Evolutionary conservation across 805 yeast species (phyloP).

Genomic region (Starmera caribaea): DNA sequence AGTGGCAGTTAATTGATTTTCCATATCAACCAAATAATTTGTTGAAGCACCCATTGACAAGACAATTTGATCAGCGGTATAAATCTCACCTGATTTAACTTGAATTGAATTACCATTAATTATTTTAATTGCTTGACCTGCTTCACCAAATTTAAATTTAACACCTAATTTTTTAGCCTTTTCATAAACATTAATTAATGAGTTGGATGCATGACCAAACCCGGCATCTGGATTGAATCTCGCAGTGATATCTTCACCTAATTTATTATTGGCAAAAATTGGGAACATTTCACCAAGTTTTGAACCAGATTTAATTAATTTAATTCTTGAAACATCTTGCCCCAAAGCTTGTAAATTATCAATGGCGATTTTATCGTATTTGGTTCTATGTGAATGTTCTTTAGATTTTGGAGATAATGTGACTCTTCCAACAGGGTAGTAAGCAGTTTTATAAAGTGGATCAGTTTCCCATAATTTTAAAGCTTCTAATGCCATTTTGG

Average conservation of each 20-base stretch:
- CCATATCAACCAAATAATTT: conserved; percentile 22
- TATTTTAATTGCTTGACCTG: conserved; percentile 17
- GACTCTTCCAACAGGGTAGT: conserved; percentile 33
- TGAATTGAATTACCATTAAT: conserved; percentile 10
- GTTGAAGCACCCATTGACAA: conserved; percentile 30
- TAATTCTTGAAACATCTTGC: conserved; percentile 17
- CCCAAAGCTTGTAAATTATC: conserved; percentile 21
- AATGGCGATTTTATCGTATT: conserved; percentile 28
- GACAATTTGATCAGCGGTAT: conserved; percentile 21
- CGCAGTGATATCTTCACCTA: conserved; percentile 18
- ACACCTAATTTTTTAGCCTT: conserved; percentile 24
- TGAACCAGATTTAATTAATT: conserved; percentile 20
- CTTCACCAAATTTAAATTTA: conserved; percentile 23
- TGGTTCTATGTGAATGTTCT: conserved; percentile 23
- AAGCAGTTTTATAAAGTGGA: conserved; percentile 23
- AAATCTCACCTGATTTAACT: conserved; percentile 18
- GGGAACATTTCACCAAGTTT: conserved; percentile 20
- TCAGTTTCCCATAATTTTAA: conserved; percentile 27
- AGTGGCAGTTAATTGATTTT: conserved; percentile 23
- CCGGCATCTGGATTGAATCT: conserved; percentile 33
- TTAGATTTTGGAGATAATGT: conserved; percentile 22
- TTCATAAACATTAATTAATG: conserved; percentile 23
- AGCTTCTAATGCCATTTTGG: conserved; percentile 36
- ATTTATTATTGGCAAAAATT: conserved; percentile 16
- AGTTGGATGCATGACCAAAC: conserved; percentile 30